A percentile compares a stretch with the other conserved stretches of the same genome.
These are phyloP conservation scores for Sporisorium exsertum DNA, from an alignment of 1,284 basidiomycete species.

Conservation along the genomic window DNA sequence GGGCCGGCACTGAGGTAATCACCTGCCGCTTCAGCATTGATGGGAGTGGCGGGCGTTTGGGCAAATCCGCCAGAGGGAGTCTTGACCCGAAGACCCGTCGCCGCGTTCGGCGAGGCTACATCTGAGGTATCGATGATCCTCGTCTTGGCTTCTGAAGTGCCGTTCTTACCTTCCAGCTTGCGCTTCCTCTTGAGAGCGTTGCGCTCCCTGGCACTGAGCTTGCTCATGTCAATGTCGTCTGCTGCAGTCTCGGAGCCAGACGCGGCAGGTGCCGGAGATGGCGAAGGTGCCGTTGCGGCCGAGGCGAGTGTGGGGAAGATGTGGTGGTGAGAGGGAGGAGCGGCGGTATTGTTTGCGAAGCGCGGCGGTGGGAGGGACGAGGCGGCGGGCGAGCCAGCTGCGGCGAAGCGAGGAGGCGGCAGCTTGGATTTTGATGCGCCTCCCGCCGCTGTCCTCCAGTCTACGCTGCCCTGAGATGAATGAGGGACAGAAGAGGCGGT, in stretches of 20 bases:
- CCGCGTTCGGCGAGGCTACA: conserved; percentile 20
- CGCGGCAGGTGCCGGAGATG: conserved; percentile 20
- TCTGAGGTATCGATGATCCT: conserved; percentile 72
- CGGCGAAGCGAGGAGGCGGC: conserved; percentile 36
- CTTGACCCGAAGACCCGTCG: conserved; percentile 39
- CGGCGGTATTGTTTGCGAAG: conserved; percentile 14
- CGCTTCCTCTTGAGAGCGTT: conserved; percentile 91
- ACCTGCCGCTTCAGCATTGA: conserved; percentile 15
- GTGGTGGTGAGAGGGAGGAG: conserved; percentile 30
- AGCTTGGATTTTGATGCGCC: conserved; percentile 31
- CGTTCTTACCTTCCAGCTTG: conserved; percentile 78
- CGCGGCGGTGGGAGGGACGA: conserved; percentile 31
- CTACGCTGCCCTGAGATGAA: conserved; percentile 36
- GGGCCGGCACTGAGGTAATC: conserved; percentile 38
- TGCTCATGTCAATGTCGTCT: conserved; percentile 62
- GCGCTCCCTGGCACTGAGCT: conserved; percentile 78
- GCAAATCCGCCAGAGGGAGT: conserved; percentile 32
- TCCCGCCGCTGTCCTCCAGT: conserved; percentile 49
- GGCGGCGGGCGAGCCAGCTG: conserved; percentile 13
- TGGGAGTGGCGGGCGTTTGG: conserved; percentile 36
- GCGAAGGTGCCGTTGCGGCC: conserved; percentile 24
- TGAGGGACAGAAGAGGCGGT: conserved; percentile 12
- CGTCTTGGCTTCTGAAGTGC: conserved; percentile 41
- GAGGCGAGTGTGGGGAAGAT: conserved; percentile 20
- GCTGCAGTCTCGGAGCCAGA: conserved; percentile 24